Base-by-base conservation (phyloP, 768 basidiomycete genomes). In the Tricholoma flavovirens region DNA sequence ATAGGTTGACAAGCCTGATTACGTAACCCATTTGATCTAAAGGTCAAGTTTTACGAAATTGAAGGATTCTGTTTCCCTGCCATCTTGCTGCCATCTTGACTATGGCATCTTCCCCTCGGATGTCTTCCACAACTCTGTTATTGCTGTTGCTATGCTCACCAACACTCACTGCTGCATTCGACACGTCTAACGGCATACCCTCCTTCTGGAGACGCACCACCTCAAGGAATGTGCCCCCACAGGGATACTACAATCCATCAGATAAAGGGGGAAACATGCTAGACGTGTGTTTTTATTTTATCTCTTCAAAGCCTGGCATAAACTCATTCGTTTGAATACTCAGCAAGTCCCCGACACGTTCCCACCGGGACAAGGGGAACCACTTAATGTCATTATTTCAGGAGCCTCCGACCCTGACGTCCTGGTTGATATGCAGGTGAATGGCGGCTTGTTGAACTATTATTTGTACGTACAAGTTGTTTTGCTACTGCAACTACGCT, bases 391-490 rank as follows among this genome's bases (percentile, higher is more conserved):
- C 53, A 89, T 97, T 63, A 72, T 97, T 19, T 86, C 88, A 21
- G 88, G 79, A 8, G 76, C 84, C 45, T 96, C 93, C 3, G 88
- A 92, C 62, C 58, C 76, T 3, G 75, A 69, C 4, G 88, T 95
- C 1, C 78, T 93, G 45, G 76, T 82, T 21, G 81, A 86, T 60
- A 72, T 74, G 14, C 67, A 82, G 61, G 62, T 65, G 2, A 68
- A 87, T 49, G 93, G 93, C 12, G 92, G 93, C 3, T 71, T 93
- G 51, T 76, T 82, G 36, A 96, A 94, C 66, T 95, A 87, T 72
- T 89, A 84, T 66, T 71, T 86, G 90, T 93, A 62, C 61, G 88
- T 79, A 22, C 24, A 5, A 12, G 33, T 43, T 45, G 7, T 15
- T 3, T 10, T 22, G 38, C 26, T 15, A 8, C 17, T 46, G 43